These are phyloP conservation scores for Candida nitratophila DNA, from an alignment of 805 yeast genomes.

Conservation along the genomic window DNA sequence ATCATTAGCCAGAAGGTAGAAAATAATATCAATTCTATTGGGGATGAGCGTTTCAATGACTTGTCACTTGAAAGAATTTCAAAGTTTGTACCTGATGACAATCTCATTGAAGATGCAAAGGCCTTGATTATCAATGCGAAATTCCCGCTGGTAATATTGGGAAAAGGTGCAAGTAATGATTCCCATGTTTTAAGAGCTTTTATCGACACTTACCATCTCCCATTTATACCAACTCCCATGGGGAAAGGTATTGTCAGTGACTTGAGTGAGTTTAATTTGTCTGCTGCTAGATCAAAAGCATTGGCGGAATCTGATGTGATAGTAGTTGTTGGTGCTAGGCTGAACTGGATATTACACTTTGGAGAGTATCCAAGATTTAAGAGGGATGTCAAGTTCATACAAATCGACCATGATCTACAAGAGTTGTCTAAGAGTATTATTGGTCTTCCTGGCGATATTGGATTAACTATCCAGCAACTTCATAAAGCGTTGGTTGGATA, in stretches of 20 bases:
- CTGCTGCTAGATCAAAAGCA: constrained; percentile 61
- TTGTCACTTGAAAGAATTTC: constrained; percentile 15
- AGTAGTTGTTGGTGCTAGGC: constrained; percentile 54
- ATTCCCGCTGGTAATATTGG: constrained; percentile 50
- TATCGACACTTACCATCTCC: constrained; percentile 34
- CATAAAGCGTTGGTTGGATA: constrained; percentile 10
- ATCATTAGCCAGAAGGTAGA: constrained; percentile 24
- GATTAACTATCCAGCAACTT: constrained; percentile 32
- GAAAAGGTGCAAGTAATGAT: constrained; percentile 55
- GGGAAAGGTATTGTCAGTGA: constrained; percentile 67
- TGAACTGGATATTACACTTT: constrained; percentile 69
- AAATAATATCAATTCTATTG: neutral
- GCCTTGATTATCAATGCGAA: constrained; percentile 26
- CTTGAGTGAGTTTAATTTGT: constrained; percentile 36
- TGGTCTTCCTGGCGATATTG: constrained; percentile 40
- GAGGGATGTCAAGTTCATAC: constrained; percentile 41
- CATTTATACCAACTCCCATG: constrained; percentile 73
- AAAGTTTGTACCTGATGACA: constrained; percentile 28
- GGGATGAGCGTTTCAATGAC: neutral
- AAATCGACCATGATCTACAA: constrained; percentile 47
- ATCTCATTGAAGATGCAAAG: constrained; percentile 29
- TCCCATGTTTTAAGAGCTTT: constrained; percentile 32
- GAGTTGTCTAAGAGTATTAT: constrained; percentile 28
- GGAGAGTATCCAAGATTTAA: constrained; percentile 52
- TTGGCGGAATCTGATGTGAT: constrained; percentile 52